Percentiles rank a stretch among this genome's conserved stretches.
phyloP scores from a whole-genome alignment of 768 basidiomycete genomes.

The Lactarius sp. region DNA sequence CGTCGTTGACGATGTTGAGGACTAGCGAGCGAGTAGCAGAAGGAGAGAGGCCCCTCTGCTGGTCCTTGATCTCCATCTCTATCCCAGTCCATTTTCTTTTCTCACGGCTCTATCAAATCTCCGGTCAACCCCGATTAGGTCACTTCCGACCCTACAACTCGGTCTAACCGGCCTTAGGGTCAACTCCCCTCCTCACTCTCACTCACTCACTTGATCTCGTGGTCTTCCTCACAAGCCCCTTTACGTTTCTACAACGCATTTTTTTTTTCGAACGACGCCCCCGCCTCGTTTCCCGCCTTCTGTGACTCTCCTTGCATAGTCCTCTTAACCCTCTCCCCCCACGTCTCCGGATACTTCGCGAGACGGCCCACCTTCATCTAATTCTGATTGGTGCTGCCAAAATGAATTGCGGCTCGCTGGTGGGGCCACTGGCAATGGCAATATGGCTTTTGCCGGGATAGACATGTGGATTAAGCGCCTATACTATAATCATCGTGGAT shows the following conservation, averaged over 20 bases:
- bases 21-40: neutral
- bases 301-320: neutral
- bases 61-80: neutral
- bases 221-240: neutral
- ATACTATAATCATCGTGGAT: neutral
- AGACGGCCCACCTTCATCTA: neutral
- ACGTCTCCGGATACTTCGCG: neutral
- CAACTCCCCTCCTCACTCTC: neutral
- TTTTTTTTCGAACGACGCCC: neutral
- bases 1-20: neutral
- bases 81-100: neutral
- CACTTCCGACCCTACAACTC: conserved; percentile 2
- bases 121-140: neutral
- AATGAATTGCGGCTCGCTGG: neutral
- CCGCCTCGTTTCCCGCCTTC: neutral
- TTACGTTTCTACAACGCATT: no score
- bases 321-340: neutral
- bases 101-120: conserved; percentile 23
- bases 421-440: neutral
- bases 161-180: neutral
- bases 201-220: neutral
- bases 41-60: conserved; percentile 3
- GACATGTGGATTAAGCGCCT: conserved; percentile 1
- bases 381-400: neutral
- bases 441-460: neutral